These are phyloP conservation scores for Tulasnella sp. DNA, from an alignment of 768 basidiomycete genomes.

Conservation along the genomic window DNA sequence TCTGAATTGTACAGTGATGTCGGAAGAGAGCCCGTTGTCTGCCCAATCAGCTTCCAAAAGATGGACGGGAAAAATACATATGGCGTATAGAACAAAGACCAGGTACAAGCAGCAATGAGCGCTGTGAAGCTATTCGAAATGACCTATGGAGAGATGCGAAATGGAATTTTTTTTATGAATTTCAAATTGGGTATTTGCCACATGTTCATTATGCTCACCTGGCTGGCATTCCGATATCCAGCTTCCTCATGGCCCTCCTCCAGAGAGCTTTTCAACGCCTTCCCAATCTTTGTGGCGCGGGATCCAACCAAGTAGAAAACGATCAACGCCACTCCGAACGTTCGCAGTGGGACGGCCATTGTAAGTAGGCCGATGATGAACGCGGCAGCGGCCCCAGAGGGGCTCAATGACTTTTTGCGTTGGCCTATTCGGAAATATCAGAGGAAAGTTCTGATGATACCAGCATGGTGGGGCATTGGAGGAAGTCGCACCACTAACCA, in stretches of 20 bases:
- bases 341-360: slow-evolving; percentile 53
- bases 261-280: slow-evolving; percentile 55
- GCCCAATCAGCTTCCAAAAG: slow-evolving; percentile 15
- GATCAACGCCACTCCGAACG: slow-evolving; percentile 55
- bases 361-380: slow-evolving; percentile 63
- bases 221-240: slow-evolving; percentile 66
- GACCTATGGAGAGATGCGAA: slow-evolving; percentile 22
- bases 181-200: background rate
- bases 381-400: slow-evolving; percentile 64
- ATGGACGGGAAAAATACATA: slow-evolving; percentile 24
- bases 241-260: slow-evolving; percentile 68
- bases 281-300: slow-evolving; percentile 79
- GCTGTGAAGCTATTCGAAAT: slow-evolving; percentile 68
- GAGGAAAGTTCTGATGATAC: too few relatives aligned
- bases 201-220: slow-evolving; percentile 36
- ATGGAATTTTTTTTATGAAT: background rate
- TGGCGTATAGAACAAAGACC: slow-evolving; percentile 48
- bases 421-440: too few relatives aligned
- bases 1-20: slow-evolving; percentile 13
- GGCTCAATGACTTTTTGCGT: slow-evolving; percentile 62
- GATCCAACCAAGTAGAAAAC: slow-evolving; percentile 73
- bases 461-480: too few relatives aligned
- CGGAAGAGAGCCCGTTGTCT: background rate
- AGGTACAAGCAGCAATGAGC: slow-evolving; percentile 44
- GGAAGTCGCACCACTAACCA: too few relatives aligned